A percentile compares a stretch with the other conserved stretches of the same genome.
Conservation (phyloP, 148 eudicot species). For the Mesembryanthemum crystallinum region DNA sequence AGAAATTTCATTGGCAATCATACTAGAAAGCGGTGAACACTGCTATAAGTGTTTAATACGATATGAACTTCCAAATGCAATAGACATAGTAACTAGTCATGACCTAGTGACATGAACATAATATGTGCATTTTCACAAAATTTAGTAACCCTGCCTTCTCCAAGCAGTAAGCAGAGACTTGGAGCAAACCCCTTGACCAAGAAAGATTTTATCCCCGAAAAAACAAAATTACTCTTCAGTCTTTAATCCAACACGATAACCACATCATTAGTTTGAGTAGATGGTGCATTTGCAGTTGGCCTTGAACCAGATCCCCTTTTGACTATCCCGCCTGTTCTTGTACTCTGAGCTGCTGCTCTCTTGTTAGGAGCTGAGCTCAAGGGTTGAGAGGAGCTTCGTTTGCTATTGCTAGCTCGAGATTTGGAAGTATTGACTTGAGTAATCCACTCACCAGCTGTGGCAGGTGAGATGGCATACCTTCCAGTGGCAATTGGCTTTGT, state of each 20-base stretch:
- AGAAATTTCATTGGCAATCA: neutral
- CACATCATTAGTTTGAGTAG: neutral
- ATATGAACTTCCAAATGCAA: neutral
- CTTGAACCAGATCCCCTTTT: neutral
- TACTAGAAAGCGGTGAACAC: neutral
- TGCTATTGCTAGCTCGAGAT: neutral
- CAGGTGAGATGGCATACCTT: neutral
- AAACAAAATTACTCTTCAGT: no score
- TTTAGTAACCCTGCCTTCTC: no score
- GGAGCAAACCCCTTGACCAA: no score
- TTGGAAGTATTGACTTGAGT: no score
- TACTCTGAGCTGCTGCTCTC: conserved; percentile 3
- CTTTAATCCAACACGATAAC: no score
- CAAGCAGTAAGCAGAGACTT: no score
- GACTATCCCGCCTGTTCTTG: neutral
- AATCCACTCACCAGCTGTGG: no score
- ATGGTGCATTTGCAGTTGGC: neutral
- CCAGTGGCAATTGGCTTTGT: conserved; percentile 21
- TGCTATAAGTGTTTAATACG: neutral
- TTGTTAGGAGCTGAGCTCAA: conserved; percentile 17
- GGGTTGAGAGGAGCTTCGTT: neutral
- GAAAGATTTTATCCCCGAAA: no score
- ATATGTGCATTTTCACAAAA: no score
- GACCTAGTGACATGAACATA: neutral
- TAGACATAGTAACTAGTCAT: neutral